Evolutionary conservation across 148 eudicot genomes (phyloP), one percentile per base, ranked within the genome.

Genomic region (Cornus controversa): DNA sequence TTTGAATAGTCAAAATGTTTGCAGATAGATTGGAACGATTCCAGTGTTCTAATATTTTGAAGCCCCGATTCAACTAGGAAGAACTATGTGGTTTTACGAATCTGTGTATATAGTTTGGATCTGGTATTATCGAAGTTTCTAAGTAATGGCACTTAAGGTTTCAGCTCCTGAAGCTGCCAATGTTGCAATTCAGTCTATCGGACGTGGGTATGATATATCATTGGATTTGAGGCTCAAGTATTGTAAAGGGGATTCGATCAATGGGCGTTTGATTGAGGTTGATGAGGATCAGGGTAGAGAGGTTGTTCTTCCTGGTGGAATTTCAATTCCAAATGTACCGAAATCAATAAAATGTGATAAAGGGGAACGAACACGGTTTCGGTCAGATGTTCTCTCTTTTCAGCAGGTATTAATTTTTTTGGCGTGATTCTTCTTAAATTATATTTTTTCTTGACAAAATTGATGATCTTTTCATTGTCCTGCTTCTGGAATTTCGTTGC

Each of bases 301-400:
- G 70, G 80, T 93, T 70, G 84, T 90, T 54, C 90, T 96, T 74
- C 93, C 97, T 24, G 98, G 93, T 84, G 94, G 97, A 74, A 85
- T 88, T 79, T 63, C 74, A 65, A 86, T 96, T 23, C 80, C 89
- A 13, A 82, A 85, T 82, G 97, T 96, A 42, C 85, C 97, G 0
- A 93, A 83, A 78, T 88, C 89, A 0, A 93, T 96, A 3, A 93
- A 90, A 77, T 96, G 99, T 50, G 99, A 96, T 71, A 96, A 96
- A 81, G 99, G 99, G 40, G 99, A 96, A 81, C 76, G 98, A 64
- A 96, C 94, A 2, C 81, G 99, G 81, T 96, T 96, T 85, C 85
- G 93, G 62, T 96, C 98, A 22, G 98, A 96, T 85, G 93, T 93
- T 57, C 84, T 93, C 22, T 83, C 99, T 77, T 96, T 96, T 69